Base-by-base conservation (phyloP, 768 basidiomycete genomes). In the Amanita muscaria region DNA sequence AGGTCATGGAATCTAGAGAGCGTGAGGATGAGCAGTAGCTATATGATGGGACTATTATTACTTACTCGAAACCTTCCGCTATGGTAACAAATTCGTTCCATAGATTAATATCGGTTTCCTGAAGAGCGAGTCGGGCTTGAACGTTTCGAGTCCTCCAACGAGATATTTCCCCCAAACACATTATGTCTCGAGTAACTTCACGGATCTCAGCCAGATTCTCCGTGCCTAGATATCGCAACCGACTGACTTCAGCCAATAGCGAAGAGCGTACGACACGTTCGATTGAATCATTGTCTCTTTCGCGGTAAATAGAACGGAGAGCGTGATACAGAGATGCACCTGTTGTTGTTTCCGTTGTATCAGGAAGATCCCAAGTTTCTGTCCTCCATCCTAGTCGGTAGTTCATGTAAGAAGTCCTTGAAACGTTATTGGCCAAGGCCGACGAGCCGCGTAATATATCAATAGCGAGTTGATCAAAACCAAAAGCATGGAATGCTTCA, bases 351-450 rank as follows among this genome's bases (percentile, higher is more conserved):
- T 68, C 61, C 1, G 62, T 61, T 8, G 69, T 67, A 39, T 86
- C 77, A 1, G 93, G 93, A 19, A 99, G 66, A 61, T 98, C 93
- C 96, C 96, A 99, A 1, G 81, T 83, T 49, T 86, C 88, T 0
- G 92, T 94, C 36, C 93, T 74, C 96, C 96, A 98, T 12, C 87
- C 96, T 1, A 97, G 69, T 31, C 79, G 74, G 60, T 90, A 92
- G 25, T 68, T 75, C 67, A 87, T 72, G 34, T 68, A 65, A 0
- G 75, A 64, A 12, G 70, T 58, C 19, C 49, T 54, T 11, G 49
- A 56, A 43, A 49, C 56, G 46, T 54, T 49, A 4, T 51, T 54
- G 2, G 54, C 56, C 10, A 62, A 46, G 37, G 63, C 49, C 47
- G 65, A 63, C 0, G 64, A 63, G 31, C 57, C 64, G 33, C 77